Evolutionary conservation across 768 basidiomycete genomes (phyloP).

Genomic region (Sutorius australiensis): DNA sequence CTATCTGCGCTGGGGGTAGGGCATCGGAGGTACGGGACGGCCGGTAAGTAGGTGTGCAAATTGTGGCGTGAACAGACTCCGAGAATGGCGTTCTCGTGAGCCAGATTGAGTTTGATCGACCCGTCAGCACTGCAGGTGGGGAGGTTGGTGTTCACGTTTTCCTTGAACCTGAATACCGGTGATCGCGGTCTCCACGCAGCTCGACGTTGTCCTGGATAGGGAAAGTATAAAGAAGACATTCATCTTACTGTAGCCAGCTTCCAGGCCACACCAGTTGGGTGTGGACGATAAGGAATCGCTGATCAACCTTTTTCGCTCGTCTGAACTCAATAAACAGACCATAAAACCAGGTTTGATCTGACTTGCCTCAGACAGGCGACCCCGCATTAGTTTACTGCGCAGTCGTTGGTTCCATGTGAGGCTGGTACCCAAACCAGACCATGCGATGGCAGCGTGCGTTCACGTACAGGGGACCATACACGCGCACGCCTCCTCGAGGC

Average conservation of each 20-base stretch:
- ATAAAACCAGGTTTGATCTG: conserved; percentile 5
- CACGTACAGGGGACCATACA: conserved; percentile 15
- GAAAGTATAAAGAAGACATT: conserved; percentile 9
- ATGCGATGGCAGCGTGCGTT: conserved; percentile 20
- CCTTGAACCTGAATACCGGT: background rate
- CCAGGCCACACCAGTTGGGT: conserved; percentile 22
- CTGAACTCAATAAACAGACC: background rate
- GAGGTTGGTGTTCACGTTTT: conserved; percentile 14
- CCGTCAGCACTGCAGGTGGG: background rate
- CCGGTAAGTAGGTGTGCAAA: conserved; percentile 3
- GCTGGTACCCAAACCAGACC: conserved; percentile 1
- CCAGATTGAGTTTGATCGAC: conserved; percentile 7
- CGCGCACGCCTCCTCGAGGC: background rate
- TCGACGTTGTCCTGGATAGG: conserved; percentile 9
- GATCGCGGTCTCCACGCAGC: conserved; percentile 23
- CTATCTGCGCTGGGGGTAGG: conserved; percentile 12
- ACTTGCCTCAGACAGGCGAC: conserved; percentile 11
- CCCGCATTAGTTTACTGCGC: conserved; percentile 15
- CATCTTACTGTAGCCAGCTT: background rate
- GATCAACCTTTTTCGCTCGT: conserved; percentile 5
- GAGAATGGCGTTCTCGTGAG: conserved; percentile 12
- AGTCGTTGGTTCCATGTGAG: conserved; percentile 6
- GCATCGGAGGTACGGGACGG: conserved; percentile 8
- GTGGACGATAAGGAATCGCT: conserved; percentile 9
- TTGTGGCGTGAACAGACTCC: conserved; percentile 15